Percentiles rank a stretch among this genome's conserved stretches.
These are phyloP conservation scores for Leonotis leonurus DNA, from an alignment of 257 asterid species.

Conservation along the genomic window DNA sequence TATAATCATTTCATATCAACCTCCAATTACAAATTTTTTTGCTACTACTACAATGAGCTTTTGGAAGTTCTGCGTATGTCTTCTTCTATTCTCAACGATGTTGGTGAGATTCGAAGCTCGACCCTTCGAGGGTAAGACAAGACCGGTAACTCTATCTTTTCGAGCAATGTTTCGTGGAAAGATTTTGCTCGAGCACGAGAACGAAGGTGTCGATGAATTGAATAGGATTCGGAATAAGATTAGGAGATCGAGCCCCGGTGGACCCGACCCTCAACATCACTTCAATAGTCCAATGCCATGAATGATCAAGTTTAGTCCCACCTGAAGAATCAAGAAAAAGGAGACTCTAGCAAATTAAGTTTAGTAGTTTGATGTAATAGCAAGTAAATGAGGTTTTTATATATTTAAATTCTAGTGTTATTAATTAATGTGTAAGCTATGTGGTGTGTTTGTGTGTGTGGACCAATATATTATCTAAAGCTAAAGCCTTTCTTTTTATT, in stretches of 20 bases:
- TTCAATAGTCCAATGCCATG: background rate
- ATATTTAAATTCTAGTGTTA: background rate
- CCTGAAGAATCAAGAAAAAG: background rate
- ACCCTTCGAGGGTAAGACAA: background rate
- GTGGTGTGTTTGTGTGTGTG: background rate
- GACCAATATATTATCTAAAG: background rate
- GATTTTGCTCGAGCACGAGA: conserved; percentile 12
- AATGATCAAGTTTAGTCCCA: background rate
- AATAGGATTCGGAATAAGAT: conserved; percentile 11
- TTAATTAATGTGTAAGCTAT: background rate
- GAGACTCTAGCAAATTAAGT: background rate
- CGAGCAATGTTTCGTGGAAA: conserved; percentile 19
- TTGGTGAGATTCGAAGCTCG: conserved; percentile 16
- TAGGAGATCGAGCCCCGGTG: conserved; percentile 33
- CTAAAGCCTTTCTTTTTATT: background rate
- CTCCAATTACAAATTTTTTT: background rate
- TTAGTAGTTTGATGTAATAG: background rate
- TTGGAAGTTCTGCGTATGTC: conserved; percentile 17
- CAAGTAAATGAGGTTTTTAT: background rate
- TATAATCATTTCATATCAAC: background rate
- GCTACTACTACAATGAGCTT: conserved; percentile 19
- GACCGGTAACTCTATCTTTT: conserved; percentile 8
- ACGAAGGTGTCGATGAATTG: background rate
- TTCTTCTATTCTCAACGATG: conserved; percentile 22
- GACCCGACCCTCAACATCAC: conserved; percentile 54